Evolutionary conservation across 257 asterid species (phyloP).

Genomic region (Fraxinus quadrangulata): DNA sequence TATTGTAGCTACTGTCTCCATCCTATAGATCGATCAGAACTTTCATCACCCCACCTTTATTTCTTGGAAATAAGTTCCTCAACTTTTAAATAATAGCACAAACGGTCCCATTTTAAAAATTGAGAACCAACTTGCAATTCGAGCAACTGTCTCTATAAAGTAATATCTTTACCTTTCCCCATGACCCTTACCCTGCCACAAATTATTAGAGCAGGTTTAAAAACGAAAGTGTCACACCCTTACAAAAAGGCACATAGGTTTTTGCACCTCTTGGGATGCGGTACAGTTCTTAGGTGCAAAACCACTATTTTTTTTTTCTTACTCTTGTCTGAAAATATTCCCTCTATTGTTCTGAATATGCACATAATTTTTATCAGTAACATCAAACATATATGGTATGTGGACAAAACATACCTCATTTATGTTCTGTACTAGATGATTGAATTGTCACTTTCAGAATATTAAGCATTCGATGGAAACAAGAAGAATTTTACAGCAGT

Average conservation of each 20-base stretch:
- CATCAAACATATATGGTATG: background rate
- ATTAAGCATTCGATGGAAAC: background rate
- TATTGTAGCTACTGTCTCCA: background rate
- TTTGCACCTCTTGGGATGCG: constrained; percentile 48
- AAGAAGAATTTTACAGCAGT: background rate
- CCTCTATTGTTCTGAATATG: background rate
- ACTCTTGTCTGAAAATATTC: background rate
- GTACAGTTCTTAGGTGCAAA: constrained; percentile 28
- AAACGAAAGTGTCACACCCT: constrained; percentile 19
- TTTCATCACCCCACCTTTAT: background rate
- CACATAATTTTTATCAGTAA: background rate
- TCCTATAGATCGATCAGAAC: background rate
- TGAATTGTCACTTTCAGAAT: background rate
- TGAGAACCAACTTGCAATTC: background rate
- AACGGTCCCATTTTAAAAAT: background rate
- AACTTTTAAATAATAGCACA: background rate
- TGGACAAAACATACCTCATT: background rate
- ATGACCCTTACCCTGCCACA: background rate
- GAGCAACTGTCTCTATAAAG: background rate
- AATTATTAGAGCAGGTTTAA: background rate
- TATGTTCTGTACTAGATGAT: background rate
- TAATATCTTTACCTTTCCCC: background rate
- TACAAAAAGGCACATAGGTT: constrained; percentile 15
- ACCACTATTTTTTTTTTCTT: background rate
- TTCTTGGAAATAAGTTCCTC: background rate